Percentiles rank a stretch among this genome's conserved stretches.
phyloP scores from a whole-genome alignment of 176 grass and related monocot species.

The Pharus latifolius region DNA sequence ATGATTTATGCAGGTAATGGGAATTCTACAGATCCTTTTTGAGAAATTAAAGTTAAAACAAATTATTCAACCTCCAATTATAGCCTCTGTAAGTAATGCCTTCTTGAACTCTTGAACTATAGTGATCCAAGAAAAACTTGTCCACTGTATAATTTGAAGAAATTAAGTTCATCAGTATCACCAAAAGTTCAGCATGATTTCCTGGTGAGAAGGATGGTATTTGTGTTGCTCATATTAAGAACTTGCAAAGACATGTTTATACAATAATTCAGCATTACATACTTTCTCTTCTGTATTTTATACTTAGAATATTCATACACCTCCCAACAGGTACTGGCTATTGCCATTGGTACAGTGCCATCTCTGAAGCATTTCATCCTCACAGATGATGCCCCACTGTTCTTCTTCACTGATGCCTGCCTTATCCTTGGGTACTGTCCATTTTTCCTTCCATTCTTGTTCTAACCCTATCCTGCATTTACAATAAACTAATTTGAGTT shows the following conservation, averaged over 20 bases:
- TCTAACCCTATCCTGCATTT: background rate
- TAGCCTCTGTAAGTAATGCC: constrained; percentile 34
- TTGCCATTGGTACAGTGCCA: constrained; percentile 31
- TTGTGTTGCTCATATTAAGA: too few species aligned
- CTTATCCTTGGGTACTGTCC: constrained; percentile 58
- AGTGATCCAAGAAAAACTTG: too few species aligned
- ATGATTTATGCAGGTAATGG: constrained; percentile 20
- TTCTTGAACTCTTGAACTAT: too few species aligned
- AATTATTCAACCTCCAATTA: constrained; percentile 38
- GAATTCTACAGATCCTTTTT: background rate
- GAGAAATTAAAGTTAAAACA: constrained; percentile 35
- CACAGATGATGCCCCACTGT: constrained; percentile 43
- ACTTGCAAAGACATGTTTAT: too few species aligned
- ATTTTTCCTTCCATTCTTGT: background rate
- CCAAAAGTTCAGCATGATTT: too few species aligned
- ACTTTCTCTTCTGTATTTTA: background rate
- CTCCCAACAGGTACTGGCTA: constrained; percentile 35
- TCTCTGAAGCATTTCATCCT: constrained; percentile 49
- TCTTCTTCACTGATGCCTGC: constrained; percentile 63
- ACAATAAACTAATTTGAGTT: too few species aligned
- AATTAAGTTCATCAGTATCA: too few species aligned
- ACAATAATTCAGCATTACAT: too few species aligned
- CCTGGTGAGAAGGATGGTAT: too few species aligned
- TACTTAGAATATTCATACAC: background rate
- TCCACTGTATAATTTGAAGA: too few species aligned